Evolutionary conservation across 805 yeast species (phyloP).

Genomic region (Danielozyma ontarioensis): DNA sequence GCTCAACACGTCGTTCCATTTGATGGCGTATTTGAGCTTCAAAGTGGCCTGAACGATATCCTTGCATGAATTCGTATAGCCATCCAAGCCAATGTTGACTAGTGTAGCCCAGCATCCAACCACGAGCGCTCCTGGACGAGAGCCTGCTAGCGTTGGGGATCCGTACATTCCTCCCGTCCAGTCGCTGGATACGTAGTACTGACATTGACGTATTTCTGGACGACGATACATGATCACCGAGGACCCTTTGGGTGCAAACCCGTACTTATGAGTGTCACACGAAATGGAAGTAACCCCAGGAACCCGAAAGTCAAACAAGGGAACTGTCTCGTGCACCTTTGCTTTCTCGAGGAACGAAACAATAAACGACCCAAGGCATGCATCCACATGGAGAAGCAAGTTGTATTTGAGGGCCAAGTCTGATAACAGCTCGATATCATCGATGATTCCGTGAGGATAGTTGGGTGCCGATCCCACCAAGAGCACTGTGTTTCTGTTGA

Average conservation of each 20-base stretch:
- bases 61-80: conserved; percentile 63
- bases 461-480: conserved; percentile 94
- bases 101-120: conserved; percentile 99
- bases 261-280: conserved; percentile 99
- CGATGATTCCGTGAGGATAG: conserved; percentile 94
- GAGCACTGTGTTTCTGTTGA: conserved; percentile 76
- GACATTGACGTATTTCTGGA: conserved; percentile 62
- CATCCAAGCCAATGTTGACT: conserved; percentile 76
- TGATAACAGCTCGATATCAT: conserved; percentile 74
- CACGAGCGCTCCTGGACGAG: conserved; percentile 93
- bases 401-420: conserved; percentile 55
- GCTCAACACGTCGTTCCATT: conserved; percentile 35
- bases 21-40: conserved; percentile 44
- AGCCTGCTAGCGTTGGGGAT: conserved; percentile 94
- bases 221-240: conserved; percentile 87
- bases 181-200: conserved; percentile 74
- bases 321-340: conserved; percentile 40
- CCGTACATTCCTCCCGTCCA: conserved; percentile 98
- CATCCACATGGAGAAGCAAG: conserved; percentile 93
- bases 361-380: conserved; percentile 90
- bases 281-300: conserved; percentile 94
- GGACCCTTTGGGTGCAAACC: conserved; percentile 97
- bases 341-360: conserved; percentile 73
- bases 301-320: conserved; percentile 76
- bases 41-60: conserved; percentile 66